These are phyloP conservation scores for Sphaerulina musiva DNA, from an alignment of 2,329 filamentous ascomycete species.

Conservation along the genomic window DNA sequence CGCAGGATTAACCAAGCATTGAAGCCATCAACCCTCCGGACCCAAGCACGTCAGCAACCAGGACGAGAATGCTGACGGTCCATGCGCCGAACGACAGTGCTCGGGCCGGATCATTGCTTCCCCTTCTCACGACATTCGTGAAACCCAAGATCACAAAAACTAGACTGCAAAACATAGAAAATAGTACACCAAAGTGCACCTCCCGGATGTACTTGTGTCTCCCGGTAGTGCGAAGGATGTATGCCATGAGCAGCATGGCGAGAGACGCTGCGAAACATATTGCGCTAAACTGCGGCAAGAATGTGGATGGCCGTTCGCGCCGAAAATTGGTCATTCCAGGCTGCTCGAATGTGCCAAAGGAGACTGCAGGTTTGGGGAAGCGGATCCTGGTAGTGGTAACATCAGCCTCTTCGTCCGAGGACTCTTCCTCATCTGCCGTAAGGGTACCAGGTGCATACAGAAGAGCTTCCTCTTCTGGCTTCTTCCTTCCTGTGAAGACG, in stretches of 20 bases:
- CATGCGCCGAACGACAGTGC: slow-evolving; percentile 37
- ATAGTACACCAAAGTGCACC: slow-evolving; percentile 65
- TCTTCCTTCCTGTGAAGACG: slow-evolving; percentile 31
- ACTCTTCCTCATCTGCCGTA: slow-evolving; percentile 26
- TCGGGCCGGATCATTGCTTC: slow-evolving; percentile 32
- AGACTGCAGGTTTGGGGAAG: slow-evolving; percentile 1
- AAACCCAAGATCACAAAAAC: slow-evolving; percentile 58
- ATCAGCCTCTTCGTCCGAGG: slow-evolving; percentile 28
- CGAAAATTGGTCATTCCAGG: slow-evolving; percentile 2
- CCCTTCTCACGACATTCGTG: slow-evolving; percentile 48
- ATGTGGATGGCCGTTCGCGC: background rate
- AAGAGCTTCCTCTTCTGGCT: slow-evolving; percentile 24
- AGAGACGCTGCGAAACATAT: slow-evolving; percentile 56
- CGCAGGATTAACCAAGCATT: slow-evolving; percentile 33
- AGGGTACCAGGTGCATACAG: slow-evolving; percentile 15
- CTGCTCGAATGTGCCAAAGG: slow-evolving; percentile 18
- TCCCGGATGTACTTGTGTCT: slow-evolving; percentile 61
- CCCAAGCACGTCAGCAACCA: slow-evolving; percentile 44
- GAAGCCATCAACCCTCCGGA: slow-evolving; percentile 50
- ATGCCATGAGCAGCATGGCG: slow-evolving; percentile 58
- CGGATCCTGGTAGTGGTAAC: background rate
- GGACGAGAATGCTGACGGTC: slow-evolving; percentile 40
- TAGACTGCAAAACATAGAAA: slow-evolving; percentile 62
- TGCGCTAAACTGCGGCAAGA: slow-evolving; percentile 33
- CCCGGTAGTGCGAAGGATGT: slow-evolving; percentile 61